Conservation (phyloP, 768 basidiomycete genomes). For the Mycena crocata region DNA sequence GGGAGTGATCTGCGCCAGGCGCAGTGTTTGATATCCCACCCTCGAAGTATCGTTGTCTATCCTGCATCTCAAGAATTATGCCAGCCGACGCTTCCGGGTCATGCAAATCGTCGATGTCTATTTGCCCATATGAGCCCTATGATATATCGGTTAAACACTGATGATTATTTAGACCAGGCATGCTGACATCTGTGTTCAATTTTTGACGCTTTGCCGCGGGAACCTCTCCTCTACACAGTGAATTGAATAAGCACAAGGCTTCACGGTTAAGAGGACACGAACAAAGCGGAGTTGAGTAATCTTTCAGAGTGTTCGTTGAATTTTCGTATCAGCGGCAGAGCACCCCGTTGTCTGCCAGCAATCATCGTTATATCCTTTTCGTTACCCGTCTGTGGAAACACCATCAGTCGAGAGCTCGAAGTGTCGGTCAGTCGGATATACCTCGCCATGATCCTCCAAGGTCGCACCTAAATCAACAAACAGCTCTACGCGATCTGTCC, state of each 20-base stretch:
- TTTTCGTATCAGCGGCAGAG: constrained; percentile 92
- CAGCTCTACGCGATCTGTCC: constrained; percentile 75
- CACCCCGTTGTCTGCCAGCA: constrained; percentile 87
- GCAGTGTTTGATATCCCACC: constrained; percentile 57
- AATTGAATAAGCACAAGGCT: constrained; percentile 7
- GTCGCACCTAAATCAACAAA: constrained; percentile 92
- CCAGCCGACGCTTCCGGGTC: constrained; percentile 73
- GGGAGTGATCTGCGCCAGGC: constrained; percentile 41
- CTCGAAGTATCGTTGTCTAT: constrained; percentile 86
- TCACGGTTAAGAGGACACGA: constrained; percentile 28
- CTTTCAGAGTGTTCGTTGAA: constrained; percentile 98
- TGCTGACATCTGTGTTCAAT: constrained; percentile 58
- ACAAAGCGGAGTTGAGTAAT: constrained; percentile 85
- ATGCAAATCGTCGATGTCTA: constrained; percentile 89
- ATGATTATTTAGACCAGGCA: background rate
- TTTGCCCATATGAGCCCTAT: constrained; percentile 61
- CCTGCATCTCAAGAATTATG: constrained; percentile 89
- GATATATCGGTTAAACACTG: constrained; percentile 12
- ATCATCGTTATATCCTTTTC: constrained; percentile 95
- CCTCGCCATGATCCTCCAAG: constrained; percentile 90
- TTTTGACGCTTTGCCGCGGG: constrained; percentile 72
- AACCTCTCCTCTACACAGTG: constrained; percentile 60
- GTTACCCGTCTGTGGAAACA: constrained; percentile 79
- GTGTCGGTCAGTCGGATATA: constrained; percentile 44
- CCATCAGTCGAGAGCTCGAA: background rate